Evolutionary conservation across 306 rosid genomes (phyloP).

Genomic region (Cucurbita moschata): DNA sequence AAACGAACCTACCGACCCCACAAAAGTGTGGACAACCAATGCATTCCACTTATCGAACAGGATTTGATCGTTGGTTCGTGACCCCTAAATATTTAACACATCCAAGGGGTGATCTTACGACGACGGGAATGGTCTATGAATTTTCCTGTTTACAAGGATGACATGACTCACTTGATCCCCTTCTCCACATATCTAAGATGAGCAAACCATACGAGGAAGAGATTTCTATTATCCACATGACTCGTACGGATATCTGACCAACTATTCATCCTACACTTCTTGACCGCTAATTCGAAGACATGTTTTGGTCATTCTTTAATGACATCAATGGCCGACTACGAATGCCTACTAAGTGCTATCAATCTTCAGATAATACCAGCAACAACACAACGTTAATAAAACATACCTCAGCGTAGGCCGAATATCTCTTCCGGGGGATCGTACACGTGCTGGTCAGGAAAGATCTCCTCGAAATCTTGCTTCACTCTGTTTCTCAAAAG

Average conservation of each 20-base stretch:
- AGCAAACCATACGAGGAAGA: not conserved
- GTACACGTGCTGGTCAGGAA: conserved; percentile 66
- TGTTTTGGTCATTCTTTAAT: not conserved
- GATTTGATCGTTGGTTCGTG: not conserved
- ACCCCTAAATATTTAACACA: not conserved
- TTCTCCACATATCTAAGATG: not conserved
- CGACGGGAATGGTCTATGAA: not conserved
- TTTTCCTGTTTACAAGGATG: not conserved
- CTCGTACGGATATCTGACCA: not conserved
- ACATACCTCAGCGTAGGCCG: conserved; percentile 52
- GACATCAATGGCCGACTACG: not conserved
- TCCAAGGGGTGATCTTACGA: not conserved
- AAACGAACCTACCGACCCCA: not conserved
- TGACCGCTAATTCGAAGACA: no score
- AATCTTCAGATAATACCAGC: not conserved
- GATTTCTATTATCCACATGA: not conserved
- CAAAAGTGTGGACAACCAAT: not conserved
- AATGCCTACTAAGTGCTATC: not conserved
- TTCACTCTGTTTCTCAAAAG: conserved; percentile 85
- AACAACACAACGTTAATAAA: not conserved
- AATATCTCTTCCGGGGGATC: conserved; percentile 93
- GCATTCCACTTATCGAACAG: not conserved
- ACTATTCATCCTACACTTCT: not conserved
- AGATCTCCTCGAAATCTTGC: conserved; percentile 92
- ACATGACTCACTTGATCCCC: not conserved